Conservation (phyloP, 805 yeast genomes). For the Priceomyces fermenticarens region DNA sequence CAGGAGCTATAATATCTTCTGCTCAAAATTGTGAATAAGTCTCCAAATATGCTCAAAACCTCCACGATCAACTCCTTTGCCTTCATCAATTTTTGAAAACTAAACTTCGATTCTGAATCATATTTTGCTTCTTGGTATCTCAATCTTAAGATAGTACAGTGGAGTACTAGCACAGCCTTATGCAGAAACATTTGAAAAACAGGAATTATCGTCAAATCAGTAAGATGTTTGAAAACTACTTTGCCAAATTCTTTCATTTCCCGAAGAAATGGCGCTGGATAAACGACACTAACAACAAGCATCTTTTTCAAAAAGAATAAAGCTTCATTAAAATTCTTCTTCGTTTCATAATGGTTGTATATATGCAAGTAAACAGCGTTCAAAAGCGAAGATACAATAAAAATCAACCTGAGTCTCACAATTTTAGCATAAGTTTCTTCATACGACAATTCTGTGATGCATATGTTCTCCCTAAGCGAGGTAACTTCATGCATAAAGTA, state of each 20-base stretch:
- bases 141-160: conserved; percentile 5
- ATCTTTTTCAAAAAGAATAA: conserved; percentile 26
- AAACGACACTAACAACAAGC: conserved; percentile 13
- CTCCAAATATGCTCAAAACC: conserved; percentile 2
- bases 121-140: conserved; percentile 3
- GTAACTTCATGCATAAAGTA: conserved; percentile 7
- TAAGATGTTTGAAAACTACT: conserved; percentile 8
- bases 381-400: conserved; percentile 16
- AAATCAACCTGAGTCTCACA: conserved; percentile 15
- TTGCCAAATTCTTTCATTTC: conserved; percentile 11
- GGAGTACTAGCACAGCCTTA: conserved; percentile 12
- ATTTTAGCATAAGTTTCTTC: conserved; percentile 4
- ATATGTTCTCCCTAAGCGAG: conserved; percentile 1
- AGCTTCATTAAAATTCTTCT: conserved; percentile 12
- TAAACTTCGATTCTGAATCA: background rate
- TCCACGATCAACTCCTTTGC: background rate
- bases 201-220: conserved; percentile 19
- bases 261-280: conserved; percentile 18
- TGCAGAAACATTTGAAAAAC: conserved; percentile 16
- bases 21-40: conserved; percentile 4
- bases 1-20: conserved; percentile 29
- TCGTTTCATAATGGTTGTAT: conserved; percentile 24
- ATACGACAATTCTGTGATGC: background rate
- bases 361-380: conserved; percentile 22
- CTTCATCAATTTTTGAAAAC: conserved; percentile 2